These are phyloP conservation scores for Pseudonectria buxi DNA, from an alignment of 2,329 filamentous ascomycete species.

Conservation along the genomic window DNA sequence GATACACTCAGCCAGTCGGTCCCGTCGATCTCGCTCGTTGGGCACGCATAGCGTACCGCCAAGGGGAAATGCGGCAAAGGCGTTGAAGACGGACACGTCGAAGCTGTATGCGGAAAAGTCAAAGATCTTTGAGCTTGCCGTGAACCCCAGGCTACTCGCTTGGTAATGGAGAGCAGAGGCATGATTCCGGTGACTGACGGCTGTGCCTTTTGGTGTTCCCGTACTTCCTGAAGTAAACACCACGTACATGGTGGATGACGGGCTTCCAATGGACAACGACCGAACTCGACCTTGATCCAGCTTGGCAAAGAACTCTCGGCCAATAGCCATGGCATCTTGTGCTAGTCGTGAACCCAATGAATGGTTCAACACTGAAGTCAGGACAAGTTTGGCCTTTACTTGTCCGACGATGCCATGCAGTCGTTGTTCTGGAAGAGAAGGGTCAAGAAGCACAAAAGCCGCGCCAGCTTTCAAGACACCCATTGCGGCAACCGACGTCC, in stretches of 20 bases:
- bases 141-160: constrained; percentile 1
- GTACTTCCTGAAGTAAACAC: constrained; percentile 13
- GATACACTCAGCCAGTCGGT: constrained; percentile 5
- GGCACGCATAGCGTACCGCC: constrained; percentile 17
- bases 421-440: constrained; percentile 27
- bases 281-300: background rate
- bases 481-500: constrained; percentile 12
- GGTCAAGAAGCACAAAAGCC: constrained; percentile 22
- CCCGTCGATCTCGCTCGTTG: constrained; percentile 9
- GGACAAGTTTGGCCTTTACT: constrained; percentile 1
- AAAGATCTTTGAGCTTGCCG: constrained; percentile 2
- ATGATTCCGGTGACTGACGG: constrained; percentile 3
- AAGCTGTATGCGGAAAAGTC: constrained; percentile 16
- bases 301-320: background rate
- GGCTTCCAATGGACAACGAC: background rate
- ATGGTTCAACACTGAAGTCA: background rate
- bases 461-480: constrained; percentile 14
- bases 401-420: constrained; percentile 8
- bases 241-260: constrained; percentile 1
- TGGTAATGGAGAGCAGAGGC: constrained; percentile 2
- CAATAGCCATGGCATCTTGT: background rate
- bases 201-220: constrained; percentile 9
- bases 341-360: background rate
- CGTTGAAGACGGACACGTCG: constrained; percentile 8
- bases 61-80: constrained; percentile 3